Evolutionary conservation across 805 yeast species (phyloP).

Genomic region (Lachancea lanzarotensis): DNA sequence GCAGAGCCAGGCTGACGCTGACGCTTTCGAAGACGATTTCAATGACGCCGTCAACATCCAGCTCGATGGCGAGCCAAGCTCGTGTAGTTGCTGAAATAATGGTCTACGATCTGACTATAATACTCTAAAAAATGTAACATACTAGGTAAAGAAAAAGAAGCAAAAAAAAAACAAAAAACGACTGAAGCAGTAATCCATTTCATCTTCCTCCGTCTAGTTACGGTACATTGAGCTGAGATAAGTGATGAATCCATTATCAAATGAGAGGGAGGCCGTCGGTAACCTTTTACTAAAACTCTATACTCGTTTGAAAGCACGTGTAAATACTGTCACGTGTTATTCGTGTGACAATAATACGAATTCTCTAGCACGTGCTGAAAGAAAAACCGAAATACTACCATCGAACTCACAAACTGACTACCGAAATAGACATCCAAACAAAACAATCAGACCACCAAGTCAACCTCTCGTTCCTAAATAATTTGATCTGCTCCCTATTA

Average conservation of each 20-base stretch:
- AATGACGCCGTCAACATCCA: slow-evolving; percentile 95
- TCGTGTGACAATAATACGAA: neutral
- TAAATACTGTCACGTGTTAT: neutral
- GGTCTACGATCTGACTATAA: too few relatives aligned
- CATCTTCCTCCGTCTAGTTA: neutral
- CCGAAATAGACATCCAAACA: neutral
- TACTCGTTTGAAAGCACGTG: too few relatives aligned
- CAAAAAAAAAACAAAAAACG: too few relatives aligned
- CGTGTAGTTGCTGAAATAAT: slow-evolving; percentile 68
- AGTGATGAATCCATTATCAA: too few relatives aligned
- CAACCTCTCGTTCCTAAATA: neutral
- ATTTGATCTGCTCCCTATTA: neutral
- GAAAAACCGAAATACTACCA: neutral
- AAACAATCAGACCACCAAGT: neutral
- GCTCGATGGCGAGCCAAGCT: slow-evolving; percentile 70
- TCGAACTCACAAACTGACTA: neutral
- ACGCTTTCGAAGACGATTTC: slow-evolving; percentile 87
- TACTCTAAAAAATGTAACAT: slow-evolving; percentile 5
- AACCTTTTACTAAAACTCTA: too few relatives aligned
- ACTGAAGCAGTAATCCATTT: neutral
- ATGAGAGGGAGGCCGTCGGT: too few relatives aligned
- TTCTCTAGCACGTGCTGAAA: neutral
- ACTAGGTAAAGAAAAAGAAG: neutral
- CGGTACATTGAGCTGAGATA: too few relatives aligned
- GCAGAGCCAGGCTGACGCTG: slow-evolving; percentile 64